Base-by-base conservation (phyloP, 106 monocot species). In the Phalaenopsis aphrodite region DNA sequence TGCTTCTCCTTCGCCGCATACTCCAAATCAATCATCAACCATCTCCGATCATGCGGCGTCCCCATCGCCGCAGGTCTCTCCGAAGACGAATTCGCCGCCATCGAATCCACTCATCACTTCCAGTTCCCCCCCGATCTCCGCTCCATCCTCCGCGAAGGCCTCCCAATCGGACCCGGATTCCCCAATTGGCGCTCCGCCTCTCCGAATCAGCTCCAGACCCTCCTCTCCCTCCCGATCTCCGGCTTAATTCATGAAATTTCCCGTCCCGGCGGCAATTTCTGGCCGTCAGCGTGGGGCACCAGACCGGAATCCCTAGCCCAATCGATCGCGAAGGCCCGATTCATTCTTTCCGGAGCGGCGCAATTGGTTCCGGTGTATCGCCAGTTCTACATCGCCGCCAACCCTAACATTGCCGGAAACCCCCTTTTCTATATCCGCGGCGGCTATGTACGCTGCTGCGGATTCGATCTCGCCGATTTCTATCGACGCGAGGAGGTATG, bases 1-100 rank as follows among this genome's bases (percentile, higher is more conserved):
- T 91, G 91, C 83, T 91, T 91, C 86, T 91, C 91, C 11, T 83
- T 87, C 79, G 91, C 88, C 16, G 91, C 91, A 36, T 91, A 91
- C 88, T 84, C 91, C 38, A 88, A 88, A 77, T 56, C 84, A 8
- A 72, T 88, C 19, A 66, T 88, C 39, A 55, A 41, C 18, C 82
- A 85, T 77, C 88, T 91, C 82, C 77, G 76, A 0, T 77, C 66
- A 37, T 21, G 38, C 21, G 78, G 85, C 30, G 42, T 87, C 41
- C 74, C 80, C 21, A 72, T 88, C 65, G 78, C 67, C 41, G 66
- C 67, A 19, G 91, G 91, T 19, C 83, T 91, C 41, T 77, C 83
- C 49, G 91, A 88, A 8, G 21, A 57, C 36, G 88, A 91, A 77
- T 18, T 91, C 73, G 42, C 78, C 37, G 68, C 75, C 24, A 67